Evolutionary conservation across 1,284 basidiomycete genomes (phyloP), one percentile per base, ranked within the genome.

Genomic region (Ustanciosporium gigantosporum): DNA sequence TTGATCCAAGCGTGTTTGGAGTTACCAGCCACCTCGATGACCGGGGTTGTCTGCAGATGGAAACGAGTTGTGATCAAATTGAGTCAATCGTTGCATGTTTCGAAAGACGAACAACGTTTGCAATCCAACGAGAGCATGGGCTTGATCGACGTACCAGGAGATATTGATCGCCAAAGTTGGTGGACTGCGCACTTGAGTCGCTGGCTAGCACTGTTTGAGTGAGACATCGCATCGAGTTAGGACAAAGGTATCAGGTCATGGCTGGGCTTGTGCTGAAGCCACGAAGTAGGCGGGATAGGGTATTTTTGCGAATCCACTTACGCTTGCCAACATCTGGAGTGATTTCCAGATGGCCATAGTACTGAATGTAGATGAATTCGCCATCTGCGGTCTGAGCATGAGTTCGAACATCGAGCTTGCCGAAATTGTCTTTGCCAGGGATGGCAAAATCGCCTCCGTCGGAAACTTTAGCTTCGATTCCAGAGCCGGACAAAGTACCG

Each of bases 1-100:
- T 65, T 60, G 43, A 65, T 41, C 61, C 61, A 65, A 25, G 48
- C 48, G 25, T 47, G 55, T 20, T 60, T 65, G 5, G 50, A 51
- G 27, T 17, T 36, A 31, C 36, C 45, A n/a, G 60, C 46, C 0
- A 47, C 51, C 34, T 65, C 56, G 11, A 65, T 43, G 1, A 58
- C 46, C 8, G 57, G 50, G 4, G 60, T 48, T 14, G 49, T 48
- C 46, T 61, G 36, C 9, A 15, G 1, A 36, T 13, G 8, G 35
- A 25, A 7, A 41, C 16, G 20, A 13, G 8, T 11, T 25, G 27
- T 11, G 27, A 29, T 9, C 9, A 29, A 11, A 29, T n/a, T 9
- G n/a, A 11, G 27, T n/a, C 11, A 29, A n/a, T 9, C 27, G 27
- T 9, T n/a, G n/a, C 27, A 29, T 11, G n/a, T 11, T 9, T 9